Evolutionary conservation across 2,329 filamentous ascomycete genomes (phyloP), one percentile per base, ranked within the genome.

Genomic region (Aspergillus awamori): DNA sequence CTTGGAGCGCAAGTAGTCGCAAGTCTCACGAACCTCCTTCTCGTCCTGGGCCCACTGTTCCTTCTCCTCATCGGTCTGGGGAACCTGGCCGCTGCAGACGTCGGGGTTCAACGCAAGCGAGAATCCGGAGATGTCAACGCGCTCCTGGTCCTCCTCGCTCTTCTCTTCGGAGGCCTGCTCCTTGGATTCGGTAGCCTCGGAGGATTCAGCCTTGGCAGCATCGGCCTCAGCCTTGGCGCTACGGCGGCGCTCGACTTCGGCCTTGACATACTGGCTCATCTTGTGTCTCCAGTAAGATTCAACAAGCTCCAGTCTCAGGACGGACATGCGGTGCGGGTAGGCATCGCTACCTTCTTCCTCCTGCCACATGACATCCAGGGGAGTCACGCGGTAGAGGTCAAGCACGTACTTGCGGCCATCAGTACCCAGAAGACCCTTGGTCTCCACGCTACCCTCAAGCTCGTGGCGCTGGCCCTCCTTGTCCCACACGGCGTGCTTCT

Each of bases 321-420:
- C 92, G 2, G 95, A 93, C 95, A 99, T 99, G 49, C 92, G 89
- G 77, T 99, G 95, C 49, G 95, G 95, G 73, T 99, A 99, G 60
- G 85, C 79, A 64, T 83, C 81, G 57, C 78, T 76, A 15, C 80
- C 82, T 54, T 84, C 82, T 74, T 94, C 89, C 67, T 99, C 94
- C 69, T 97, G 84, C 93, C 96, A 99, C 22, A 84, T 79, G 59
- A 97, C 88, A 76, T 99, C 95, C 60, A 98, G 81, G 5, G 95
- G 95, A 3, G 95, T 96, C 65, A 98, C 89, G 60, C 95, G 88
- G 82, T 99, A 99, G 57, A 99, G 81, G 72, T 99, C 95, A 54
- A 99, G 86, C n/a, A 97, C 92, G 74, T 99, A 99, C 76, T 97
- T 97, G 70, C 95, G 87, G 39, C 93, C 95, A 73, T 99, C 95